Evolutionary conservation across 2,329 filamentous ascomycete genomes (phyloP), one percentile per base, ranked within the genome.

Genomic region (Domatiomyces globalis): DNA sequence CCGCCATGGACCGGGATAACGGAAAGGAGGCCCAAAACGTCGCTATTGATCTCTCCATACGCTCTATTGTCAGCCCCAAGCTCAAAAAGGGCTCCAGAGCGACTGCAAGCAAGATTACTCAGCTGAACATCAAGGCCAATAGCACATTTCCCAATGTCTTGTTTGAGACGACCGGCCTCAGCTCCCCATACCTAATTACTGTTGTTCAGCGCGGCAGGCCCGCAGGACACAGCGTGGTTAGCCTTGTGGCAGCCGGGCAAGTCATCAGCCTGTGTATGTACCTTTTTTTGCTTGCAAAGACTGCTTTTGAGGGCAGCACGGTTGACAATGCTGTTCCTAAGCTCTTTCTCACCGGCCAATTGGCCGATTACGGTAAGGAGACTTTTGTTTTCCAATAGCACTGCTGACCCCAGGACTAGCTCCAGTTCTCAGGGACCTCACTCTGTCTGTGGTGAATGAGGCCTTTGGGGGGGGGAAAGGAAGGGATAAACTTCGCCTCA

Each of bases 401-500:
- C 1, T 4, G 22, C 19, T 20, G 22, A 45, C 22, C 10, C 18
- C 43, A 12, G 18, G 22, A 4, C 43, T 10, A 45, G 18, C n/a
- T 45, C 22, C 43, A 19, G n/a, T 45, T 6, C 18, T 47, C 15
- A 1, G 20, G 17, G 45, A 47, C 19, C 27, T 47, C 20, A 27
- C 15, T 33, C 17, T 47, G 20, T 33, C 45, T 10, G 8, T 47
- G 12, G 17, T 29, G 29, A 29, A 29, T 29, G 20, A 7, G n/a
- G 20, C 27, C 15, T 29, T 47, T 29, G 22, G 20, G 20, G 15
- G 29, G 1, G 17, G 29, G 6, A 18, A 25, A 18, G 22, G 12
- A 5, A 10, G 45, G 36, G 20, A 22, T 18, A 47, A 33, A n/a
- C 51, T 55, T 7, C 51, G 55, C 2, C 48, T 60, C 15, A 33